These are phyloP conservation scores for Strobilomyces confusus DNA, from an alignment of 768 basidiomycete genomes.

Conservation along the genomic window DNA sequence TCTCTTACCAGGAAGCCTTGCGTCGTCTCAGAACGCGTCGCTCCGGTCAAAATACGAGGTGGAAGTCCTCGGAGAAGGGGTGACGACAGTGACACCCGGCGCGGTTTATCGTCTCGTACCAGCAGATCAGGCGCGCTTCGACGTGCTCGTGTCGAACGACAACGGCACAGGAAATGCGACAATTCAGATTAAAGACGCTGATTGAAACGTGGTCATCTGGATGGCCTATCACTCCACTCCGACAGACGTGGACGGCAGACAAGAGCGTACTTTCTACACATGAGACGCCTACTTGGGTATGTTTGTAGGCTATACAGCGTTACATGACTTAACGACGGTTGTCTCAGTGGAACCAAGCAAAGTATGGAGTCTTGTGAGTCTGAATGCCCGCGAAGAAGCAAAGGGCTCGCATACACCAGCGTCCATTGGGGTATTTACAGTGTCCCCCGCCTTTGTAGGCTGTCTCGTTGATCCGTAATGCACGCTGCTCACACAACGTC, in stretches of 20 bases:
- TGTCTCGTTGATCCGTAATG: background rate
- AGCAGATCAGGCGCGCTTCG: constrained; percentile 46
- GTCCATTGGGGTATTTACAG: constrained; percentile 51
- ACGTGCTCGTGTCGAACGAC: constrained; percentile 40
- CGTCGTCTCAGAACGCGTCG: constrained; percentile 27
- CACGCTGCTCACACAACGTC: background rate
- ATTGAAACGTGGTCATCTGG: constrained; percentile 35
- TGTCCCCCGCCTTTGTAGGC: constrained; percentile 40
- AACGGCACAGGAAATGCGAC: constrained; percentile 23
- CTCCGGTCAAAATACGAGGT: constrained; percentile 33
- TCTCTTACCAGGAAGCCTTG: constrained; percentile 36
- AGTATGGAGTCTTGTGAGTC: constrained; percentile 54
- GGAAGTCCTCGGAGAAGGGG: constrained; percentile 33
- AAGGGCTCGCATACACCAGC: constrained; percentile 22
- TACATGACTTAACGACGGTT: background rate
- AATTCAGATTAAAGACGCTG: constrained; percentile 30
- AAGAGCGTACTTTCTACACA: constrained; percentile 37
- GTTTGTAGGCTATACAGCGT: constrained; percentile 1
- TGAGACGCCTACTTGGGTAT: constrained; percentile 54
- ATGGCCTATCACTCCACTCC: constrained; percentile 37
- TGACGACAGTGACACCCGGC: constrained; percentile 43
- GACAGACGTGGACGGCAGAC: constrained; percentile 39
- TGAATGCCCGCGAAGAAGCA: background rate
- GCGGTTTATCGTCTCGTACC: constrained; percentile 43
- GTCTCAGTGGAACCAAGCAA: constrained; percentile 46